phyloP scores from a whole-genome alignment of 1,284 basidiomycete genomes.

The Abortiporus biennis region DNA sequence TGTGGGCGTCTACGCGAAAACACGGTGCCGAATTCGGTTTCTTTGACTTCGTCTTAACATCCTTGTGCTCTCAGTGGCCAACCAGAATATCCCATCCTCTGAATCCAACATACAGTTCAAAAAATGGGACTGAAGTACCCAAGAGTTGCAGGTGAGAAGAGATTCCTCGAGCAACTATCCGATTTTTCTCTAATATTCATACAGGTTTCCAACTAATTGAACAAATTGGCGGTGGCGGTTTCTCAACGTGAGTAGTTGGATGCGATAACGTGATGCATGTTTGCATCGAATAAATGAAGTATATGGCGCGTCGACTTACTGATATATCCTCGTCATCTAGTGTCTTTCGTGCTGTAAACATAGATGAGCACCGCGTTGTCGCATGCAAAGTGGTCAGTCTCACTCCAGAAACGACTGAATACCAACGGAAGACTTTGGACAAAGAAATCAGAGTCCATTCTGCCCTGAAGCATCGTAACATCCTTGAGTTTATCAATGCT shows the following conservation, averaged over 20 bases:
- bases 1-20: no score
- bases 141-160: conserved; percentile 1
- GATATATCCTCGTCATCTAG: no score
- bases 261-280: not conserved
- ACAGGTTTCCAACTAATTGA: conserved; percentile 68
- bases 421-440: conserved; percentile 74
- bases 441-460: conserved; percentile 94
- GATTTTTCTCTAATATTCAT: not conserved
- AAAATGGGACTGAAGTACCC: not conserved
- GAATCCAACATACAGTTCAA: no score
- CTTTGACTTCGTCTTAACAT: no score
- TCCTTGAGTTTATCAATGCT: conserved; percentile 82
- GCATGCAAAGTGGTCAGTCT: conserved; percentile 83
- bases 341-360: conserved; percentile 76
- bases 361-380: conserved; percentile 59
- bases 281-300: no score
- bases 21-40: no score
- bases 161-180: no score
- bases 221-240: conserved; percentile 81
- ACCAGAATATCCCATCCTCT: no score
- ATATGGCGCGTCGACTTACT: no score
- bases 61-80: no score
- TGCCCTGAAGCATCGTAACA: conserved; percentile 74
- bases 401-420: conserved; percentile 50
- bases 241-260: conserved; percentile 72